Evolutionary conservation across 495 filamentous ascomycete species (phyloP).

Genomic region (Podospora appendiculata): DNA sequence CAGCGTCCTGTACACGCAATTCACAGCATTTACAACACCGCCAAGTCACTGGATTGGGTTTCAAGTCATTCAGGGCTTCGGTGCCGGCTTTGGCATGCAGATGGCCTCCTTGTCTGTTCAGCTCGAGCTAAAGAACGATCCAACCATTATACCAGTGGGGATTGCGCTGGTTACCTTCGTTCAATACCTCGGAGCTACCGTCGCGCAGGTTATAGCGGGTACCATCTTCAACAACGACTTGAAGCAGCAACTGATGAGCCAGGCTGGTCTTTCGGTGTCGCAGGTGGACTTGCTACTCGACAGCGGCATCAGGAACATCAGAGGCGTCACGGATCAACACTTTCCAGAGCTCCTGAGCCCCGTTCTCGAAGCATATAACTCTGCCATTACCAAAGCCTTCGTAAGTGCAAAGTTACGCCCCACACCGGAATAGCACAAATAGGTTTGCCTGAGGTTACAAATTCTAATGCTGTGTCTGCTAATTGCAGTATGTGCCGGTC

Average conservation of each 20-base stretch:
- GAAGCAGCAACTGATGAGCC: not conserved
- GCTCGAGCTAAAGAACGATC: constrained; percentile 9
- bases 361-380: constrained; percentile 10
- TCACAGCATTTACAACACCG: constrained; percentile 23
- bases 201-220: constrained; percentile 12
- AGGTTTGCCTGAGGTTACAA: no score
- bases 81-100: constrained; percentile 34
- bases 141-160: constrained; percentile 6
- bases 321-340: not conserved
- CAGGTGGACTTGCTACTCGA: constrained; percentile 2
- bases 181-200: constrained; percentile 14
- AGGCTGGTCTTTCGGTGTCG: not conserved
- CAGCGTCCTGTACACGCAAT: constrained; percentile 23
- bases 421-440: no score
- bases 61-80: constrained; percentile 40
- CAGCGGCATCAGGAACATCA: constrained; percentile 1
- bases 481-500: no score
- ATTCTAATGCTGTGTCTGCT: no score
- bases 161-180: constrained; percentile 11
- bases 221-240: constrained; percentile 7
- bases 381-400: constrained; percentile 8
- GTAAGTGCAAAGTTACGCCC: not conserved
- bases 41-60: constrained; percentile 41
- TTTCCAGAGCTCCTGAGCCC: constrained; percentile 1
- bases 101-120: constrained; percentile 16